Percentiles rank a stretch among this genome's conserved stretches.
Evolutionary conservation across 805 yeast species (phyloP).

Genomic region (Wickerhamiella kurtzmanii): DNA sequence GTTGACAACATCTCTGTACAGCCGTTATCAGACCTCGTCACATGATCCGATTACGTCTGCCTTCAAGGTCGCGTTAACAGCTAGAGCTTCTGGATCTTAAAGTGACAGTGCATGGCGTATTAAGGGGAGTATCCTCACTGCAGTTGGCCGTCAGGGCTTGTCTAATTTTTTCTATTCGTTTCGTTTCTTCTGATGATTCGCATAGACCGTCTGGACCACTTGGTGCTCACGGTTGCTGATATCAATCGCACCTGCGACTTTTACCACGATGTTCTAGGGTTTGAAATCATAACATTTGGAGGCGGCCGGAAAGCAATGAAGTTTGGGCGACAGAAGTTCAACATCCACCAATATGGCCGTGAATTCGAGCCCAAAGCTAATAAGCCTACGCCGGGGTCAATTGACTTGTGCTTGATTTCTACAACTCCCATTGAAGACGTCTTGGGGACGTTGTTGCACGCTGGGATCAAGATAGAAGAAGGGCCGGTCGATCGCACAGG

Average conservation of each 20-base stretch:
- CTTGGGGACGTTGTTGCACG: not conserved
- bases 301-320: slow-evolving; percentile 2
- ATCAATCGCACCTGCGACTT: not conserved
- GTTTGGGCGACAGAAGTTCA: slow-evolving; percentile 4
- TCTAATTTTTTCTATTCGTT: too few species aligned
- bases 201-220: slow-evolving; percentile 1
- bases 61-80: too few species aligned
- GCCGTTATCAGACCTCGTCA: too few species aligned
- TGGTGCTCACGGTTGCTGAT: slow-evolving; percentile 1
- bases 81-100: too few species aligned
- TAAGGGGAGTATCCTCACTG: too few species aligned
- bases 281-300: not conserved
- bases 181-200: not conserved
- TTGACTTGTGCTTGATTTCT: slow-evolving; percentile 3
- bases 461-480: not conserved
- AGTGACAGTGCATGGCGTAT: too few species aligned
- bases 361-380: slow-evolving; percentile 3
- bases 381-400: not conserved
- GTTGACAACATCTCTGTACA: too few species aligned
- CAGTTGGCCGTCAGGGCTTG: too few species aligned
- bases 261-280: not conserved
- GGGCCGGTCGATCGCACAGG: slow-evolving; percentile 4
- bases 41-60: too few species aligned
- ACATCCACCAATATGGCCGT: slow-evolving; percentile 1
- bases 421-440: not conserved